Evolutionary conservation across 257 asterid species (phyloP).

Genomic region (Knoxia roxburghii): DNA sequence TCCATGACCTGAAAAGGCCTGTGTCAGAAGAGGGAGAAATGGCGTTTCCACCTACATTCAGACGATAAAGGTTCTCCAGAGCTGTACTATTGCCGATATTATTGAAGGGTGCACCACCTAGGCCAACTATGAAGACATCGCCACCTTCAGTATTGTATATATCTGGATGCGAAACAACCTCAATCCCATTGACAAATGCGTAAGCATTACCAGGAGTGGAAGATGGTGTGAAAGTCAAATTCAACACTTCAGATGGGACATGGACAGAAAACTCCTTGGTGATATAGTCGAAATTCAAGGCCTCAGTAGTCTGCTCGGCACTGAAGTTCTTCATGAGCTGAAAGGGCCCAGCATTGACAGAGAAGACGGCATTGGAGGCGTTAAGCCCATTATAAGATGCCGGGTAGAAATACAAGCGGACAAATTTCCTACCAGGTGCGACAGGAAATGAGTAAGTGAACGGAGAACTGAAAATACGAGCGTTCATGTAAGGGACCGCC

Average conservation of each 20-base stretch:
- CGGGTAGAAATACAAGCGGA: constrained; percentile 81
- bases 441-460: constrained; percentile 84
- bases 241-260: constrained; percentile 36
- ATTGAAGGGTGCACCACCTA: constrained; percentile 29
- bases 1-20: constrained; percentile 49
- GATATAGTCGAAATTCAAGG: constrained; percentile 59
- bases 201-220: constrained; percentile 36
- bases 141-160: constrained; percentile 56
- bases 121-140: constrained; percentile 37
- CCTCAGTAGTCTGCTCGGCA: constrained; percentile 56
- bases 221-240: constrained; percentile 61
- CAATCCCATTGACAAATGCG: constrained; percentile 83
- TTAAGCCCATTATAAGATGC: constrained; percentile 52
- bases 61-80: constrained; percentile 65
- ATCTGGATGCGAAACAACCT: constrained; percentile 79
- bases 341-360: constrained; percentile 47
- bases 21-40: constrained; percentile 63
- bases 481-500: constrained; percentile 75
- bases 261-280: constrained; percentile 69
- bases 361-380: constrained; percentile 53
- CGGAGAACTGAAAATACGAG: constrained; percentile 62
- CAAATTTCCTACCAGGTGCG: constrained; percentile 67
- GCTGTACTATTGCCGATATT: constrained; percentile 54
- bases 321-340: constrained; percentile 72
- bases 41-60: constrained; percentile 88